Conservation (phyloP, 768 basidiomycete genomes). For the Termitomyces sp. region DNA sequence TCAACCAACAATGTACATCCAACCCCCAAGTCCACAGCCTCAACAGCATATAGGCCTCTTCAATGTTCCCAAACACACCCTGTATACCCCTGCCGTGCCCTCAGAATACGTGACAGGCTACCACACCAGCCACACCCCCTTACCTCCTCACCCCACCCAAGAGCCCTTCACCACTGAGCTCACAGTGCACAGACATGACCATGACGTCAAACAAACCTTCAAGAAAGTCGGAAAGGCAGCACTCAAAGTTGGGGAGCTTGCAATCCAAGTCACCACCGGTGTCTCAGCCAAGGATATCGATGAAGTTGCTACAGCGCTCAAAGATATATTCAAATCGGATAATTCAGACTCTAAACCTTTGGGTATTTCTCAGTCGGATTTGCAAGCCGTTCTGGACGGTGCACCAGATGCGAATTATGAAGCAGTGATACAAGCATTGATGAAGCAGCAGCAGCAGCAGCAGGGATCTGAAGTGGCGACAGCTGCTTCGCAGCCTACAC, state of each 20-base stretch:
- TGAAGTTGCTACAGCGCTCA: not conserved
- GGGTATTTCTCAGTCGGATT: slow-evolving; percentile 8
- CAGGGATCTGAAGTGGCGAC: too few species aligned
- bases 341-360: slow-evolving; percentile 4
- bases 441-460: slow-evolving; percentile 3
- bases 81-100: not conserved
- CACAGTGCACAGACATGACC: slow-evolving; percentile 14
- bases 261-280: slow-evolving; percentile 3
- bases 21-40: too few species aligned
- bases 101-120: not conserved
- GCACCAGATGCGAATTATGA: slow-evolving; percentile 29
- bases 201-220: not conserved
- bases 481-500: not conserved
- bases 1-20: not conserved
- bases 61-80: not conserved
- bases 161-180: slow-evolving; percentile 9
- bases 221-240: slow-evolving; percentile 7
- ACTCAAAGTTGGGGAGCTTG: slow-evolving; percentile 12
- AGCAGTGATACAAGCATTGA: slow-evolving; percentile 26
- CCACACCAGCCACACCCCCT: not conserved
- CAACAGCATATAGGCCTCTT: slow-evolving; percentile 1
- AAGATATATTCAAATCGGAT: slow-evolving; percentile 13
- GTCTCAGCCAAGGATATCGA: slow-evolving; percentile 2
- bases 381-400: slow-evolving; percentile 29
- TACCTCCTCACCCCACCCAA: not conserved